Conservation (phyloP, 805 yeast genomes). For the Metschnikowia arizonensis region DNA sequence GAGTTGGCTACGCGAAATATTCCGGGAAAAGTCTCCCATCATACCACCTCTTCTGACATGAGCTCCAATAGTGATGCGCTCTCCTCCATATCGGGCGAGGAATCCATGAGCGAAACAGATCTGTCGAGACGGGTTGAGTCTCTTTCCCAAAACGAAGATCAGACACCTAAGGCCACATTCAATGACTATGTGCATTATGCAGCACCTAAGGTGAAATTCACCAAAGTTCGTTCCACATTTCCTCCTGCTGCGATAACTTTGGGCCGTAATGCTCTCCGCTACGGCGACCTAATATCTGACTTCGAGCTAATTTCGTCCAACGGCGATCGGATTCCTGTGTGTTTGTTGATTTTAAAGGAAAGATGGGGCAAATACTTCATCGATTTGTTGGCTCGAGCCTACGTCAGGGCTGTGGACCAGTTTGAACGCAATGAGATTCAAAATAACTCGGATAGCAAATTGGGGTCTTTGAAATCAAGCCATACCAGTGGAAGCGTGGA, state of each 20-base stretch:
- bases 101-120: conserved; percentile 15
- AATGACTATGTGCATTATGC: conserved; percentile 71
- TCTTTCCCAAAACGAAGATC: conserved; percentile 10
- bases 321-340: conserved; percentile 64
- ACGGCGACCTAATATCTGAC: conserved; percentile 60
- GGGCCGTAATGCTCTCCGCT: conserved; percentile 69
- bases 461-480: conserved; percentile 13
- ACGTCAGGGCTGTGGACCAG: conserved; percentile 51
- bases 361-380: conserved; percentile 78
- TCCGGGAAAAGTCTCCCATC: conserved; percentile 8
- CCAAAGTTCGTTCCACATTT: conserved; percentile 64
- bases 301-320: conserved; percentile 68
- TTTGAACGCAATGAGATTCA: conserved; percentile 29
- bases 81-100: conserved; percentile 14
- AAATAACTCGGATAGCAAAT: background rate
- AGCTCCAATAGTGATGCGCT: conserved; percentile 13
- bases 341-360: conserved; percentile 56
- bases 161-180: conserved; percentile 36
- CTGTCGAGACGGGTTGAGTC: conserved; percentile 12
- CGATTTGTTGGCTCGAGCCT: conserved; percentile 56
- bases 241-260: conserved; percentile 75
- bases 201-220: conserved; percentile 65
- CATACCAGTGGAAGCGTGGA: conserved; percentile 5
- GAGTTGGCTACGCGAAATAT: conserved; percentile 30
- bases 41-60: conserved; percentile 11